phyloP scores from a whole-genome alignment of 2,329 filamentous ascomycete genomes.

The Akanthomyces uredinophilus region DNA sequence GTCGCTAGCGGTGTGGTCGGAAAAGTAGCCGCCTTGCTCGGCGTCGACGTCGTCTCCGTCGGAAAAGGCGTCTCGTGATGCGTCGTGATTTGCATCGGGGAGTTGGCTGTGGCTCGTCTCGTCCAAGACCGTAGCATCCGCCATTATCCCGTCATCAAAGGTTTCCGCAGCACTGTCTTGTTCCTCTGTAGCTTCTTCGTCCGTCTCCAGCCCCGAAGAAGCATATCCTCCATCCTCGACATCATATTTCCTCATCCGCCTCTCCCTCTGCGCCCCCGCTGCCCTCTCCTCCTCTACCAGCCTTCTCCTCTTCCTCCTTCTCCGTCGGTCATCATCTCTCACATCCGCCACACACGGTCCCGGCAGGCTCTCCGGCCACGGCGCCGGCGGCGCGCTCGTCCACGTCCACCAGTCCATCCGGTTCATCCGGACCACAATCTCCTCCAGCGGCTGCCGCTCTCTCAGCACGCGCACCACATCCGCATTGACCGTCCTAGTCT shows the following conservation, averaged over 20 bases:
- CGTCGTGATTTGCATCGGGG: neutral
- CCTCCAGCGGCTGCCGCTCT: constrained; percentile 2
- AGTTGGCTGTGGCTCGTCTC: neutral
- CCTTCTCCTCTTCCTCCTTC: neutral
- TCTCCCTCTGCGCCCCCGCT: neutral
- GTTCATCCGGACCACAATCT: constrained; percentile 8
- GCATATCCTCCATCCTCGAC: neutral
- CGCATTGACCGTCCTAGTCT: neutral
- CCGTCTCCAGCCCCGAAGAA: neutral
- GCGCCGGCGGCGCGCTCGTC: constrained; percentile 7
- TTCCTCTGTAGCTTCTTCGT: neutral
- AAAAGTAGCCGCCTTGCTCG: constrained; percentile 8
- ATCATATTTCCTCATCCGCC: neutral
- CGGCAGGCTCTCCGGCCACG: constrained; percentile 4
- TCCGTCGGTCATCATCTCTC: neutral
- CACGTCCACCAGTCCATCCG: constrained; percentile 12
- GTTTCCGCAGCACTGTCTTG: neutral
- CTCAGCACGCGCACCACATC: neutral
- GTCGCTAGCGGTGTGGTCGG: constrained; percentile 6
- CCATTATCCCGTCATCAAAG: neutral
- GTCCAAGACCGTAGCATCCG: neutral
- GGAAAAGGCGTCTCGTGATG: neutral
- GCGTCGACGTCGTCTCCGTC: neutral
- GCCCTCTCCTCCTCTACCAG: neutral
- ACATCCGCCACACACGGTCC: constrained; percentile 5